These are phyloP conservation scores for Pterulicium gracile DNA, from an alignment of 1,284 basidiomycete species.

Conservation along the genomic window DNA sequence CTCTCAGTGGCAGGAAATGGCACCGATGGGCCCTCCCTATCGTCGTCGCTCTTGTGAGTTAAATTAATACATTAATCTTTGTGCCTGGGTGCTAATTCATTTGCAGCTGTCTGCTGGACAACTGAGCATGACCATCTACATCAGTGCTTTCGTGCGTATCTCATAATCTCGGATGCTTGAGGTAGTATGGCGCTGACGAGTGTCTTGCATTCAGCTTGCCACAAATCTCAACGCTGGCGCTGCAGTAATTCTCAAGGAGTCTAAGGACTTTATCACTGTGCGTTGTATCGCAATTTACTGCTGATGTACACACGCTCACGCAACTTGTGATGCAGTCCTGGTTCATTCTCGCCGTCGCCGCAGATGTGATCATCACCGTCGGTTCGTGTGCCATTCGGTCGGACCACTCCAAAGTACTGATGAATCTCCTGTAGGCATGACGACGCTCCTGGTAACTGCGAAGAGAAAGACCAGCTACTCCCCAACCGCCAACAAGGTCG, in stretches of 20 bases:
- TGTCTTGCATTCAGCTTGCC: not conserved
- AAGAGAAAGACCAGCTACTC: slow-evolving; percentile 1
- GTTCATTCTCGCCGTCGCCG: not conserved
- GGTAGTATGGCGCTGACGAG: not conserved
- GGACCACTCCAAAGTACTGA: not conserved
- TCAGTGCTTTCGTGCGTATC: not conserved
- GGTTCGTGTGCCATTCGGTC: too few relatives aligned
- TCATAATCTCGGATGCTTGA: not conserved
- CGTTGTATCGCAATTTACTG: too few relatives aligned
- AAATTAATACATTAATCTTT: too few relatives aligned
- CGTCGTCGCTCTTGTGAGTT: too few relatives aligned
- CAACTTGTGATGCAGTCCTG: not conserved
- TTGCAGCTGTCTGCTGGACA: not conserved
- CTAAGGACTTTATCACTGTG: not conserved
- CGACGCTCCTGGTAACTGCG: not conserved
- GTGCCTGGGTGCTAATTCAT: not conserved
- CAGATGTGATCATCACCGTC: not conserved
- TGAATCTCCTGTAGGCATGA: not conserved
- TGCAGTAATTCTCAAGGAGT: not conserved
- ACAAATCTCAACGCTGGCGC: not conserved
- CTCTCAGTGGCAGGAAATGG: not conserved
- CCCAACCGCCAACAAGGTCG: not conserved
- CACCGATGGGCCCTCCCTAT: too few relatives aligned
- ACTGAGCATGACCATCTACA: not conserved
- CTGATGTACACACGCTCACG: not conserved